Evolutionary conservation across 108 stramenopile species (phyloP), one percentile per base, ranked within the genome.

Genomic region (Phaeodactylum tricornutum): DNA sequence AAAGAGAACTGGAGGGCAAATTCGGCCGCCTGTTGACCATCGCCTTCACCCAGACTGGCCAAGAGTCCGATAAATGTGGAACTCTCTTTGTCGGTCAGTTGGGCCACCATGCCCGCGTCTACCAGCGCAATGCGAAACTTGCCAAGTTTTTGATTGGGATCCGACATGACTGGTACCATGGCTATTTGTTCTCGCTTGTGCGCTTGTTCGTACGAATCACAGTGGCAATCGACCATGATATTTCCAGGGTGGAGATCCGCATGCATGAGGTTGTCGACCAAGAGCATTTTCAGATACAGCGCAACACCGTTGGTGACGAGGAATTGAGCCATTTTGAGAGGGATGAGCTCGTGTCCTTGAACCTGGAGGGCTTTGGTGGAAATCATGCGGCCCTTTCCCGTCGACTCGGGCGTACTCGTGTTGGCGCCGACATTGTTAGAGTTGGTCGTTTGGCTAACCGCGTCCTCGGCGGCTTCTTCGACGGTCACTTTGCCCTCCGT

Each of bases 101-200:
- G 67, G 15, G 91, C 86, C 19, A 92, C 84, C 91, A 92, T 92
- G 8, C 91, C 91, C 11, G 85, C 91, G 53, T 92, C 91, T 12
- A 92, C 86, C 2, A 91, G 55, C 14, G 66, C 60, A 8, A 91
- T 53, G 33, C 33, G 9, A 34, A 11, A 11, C 33, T 34, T 34
- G 33, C 33, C 12, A 12, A 12, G 33, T 34, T 12, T 8, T 34
- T 34, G 33, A 34, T 8, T 8, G 8, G 33, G 33, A 34, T 34
- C 33, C 33, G 12, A 8, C 9, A 34, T 12, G 33, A 12, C n/a
- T n/a, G n/a, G n/a, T n/a, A n/a, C 33, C 33, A 34, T 12, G 33
- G 33, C 33, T 12, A 16, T 48, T 49, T 49, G 16, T 15, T 4
- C 15, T 7, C 14, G 15, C 41, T 42, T 16, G 15, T 42, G 8